These are phyloP conservation scores for Aspergillus nanangensis DNA, from an alignment of 495 filamentous ascomycete species.

Conservation along the genomic window DNA sequence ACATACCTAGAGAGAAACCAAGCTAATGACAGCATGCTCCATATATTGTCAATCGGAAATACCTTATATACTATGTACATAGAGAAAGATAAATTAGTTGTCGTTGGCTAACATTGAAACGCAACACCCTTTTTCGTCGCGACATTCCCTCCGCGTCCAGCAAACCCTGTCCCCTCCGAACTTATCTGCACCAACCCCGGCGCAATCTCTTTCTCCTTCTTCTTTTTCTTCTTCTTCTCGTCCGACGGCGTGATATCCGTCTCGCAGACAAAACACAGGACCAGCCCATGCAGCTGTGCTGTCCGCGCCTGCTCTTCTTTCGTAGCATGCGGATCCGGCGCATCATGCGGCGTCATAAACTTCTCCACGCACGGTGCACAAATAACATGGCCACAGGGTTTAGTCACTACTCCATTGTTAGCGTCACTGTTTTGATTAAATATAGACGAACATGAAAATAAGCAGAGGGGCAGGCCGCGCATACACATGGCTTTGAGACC, in stretches of 20 bases:
- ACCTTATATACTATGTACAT: not conserved
- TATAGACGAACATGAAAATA: slow-evolving; percentile 9
- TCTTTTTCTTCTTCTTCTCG: slow-evolving; percentile 41
- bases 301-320: slow-evolving; percentile 46
- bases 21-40: too few species aligned
- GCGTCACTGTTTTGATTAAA: not conserved
- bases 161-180: slow-evolving; percentile 91
- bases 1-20: too few species aligned
- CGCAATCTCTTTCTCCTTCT: slow-evolving; percentile 45
- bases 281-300: slow-evolving; percentile 28
- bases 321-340: slow-evolving; percentile 60
- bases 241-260: slow-evolving; percentile 55
- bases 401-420: slow-evolving; percentile 52
- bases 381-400: slow-evolving; percentile 90
- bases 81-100: too few species aligned
- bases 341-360: slow-evolving; percentile 68
- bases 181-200: slow-evolving; percentile 81
- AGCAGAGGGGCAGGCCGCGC: too few species aligned
- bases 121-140: slow-evolving; percentile 75
- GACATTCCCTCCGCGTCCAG: slow-evolving; percentile 75
- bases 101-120: slow-evolving; percentile 67
- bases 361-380: slow-evolving; percentile 85
- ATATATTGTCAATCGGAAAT: slow-evolving; percentile 2
- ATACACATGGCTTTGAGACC: slow-evolving; percentile 70
- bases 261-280: slow-evolving; percentile 87